Percentiles rank a stretch among this genome's conserved stretches.
Conservation (phyloP, 257 asterid species). For the Linaria vulgaris region DNA sequence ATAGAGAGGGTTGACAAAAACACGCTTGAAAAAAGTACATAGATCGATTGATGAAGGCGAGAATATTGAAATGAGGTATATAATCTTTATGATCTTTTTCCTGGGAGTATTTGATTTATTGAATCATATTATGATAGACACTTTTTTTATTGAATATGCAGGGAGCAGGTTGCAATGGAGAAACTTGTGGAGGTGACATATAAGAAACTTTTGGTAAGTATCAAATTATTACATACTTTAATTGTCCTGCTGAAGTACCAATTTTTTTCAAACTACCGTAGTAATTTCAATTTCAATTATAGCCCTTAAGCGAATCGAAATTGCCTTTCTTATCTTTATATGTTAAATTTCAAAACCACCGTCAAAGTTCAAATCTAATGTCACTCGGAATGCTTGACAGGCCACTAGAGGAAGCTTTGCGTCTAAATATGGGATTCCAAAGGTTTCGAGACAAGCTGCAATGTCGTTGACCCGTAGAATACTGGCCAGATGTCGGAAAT, state of each 20-base stretch:
- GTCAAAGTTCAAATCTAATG: conserved; percentile 12
- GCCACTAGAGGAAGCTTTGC: conserved; percentile 84
- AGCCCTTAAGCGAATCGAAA: no score
- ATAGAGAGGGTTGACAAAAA: conserved; percentile 65
- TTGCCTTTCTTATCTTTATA: conserved; percentile 4
- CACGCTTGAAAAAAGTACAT: conserved; percentile 50
- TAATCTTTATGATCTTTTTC: conserved; percentile 20
- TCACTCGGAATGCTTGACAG: conserved; percentile 51
- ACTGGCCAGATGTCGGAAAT: conserved; percentile 69
- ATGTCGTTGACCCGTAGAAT: conserved; percentile 76
- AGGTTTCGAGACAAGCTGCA: conserved; percentile 78
- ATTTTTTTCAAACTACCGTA: background rate
- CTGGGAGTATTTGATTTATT: conserved; percentile 14
- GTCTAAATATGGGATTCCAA: conserved; percentile 72
- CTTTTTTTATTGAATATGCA: conserved; percentile 35
- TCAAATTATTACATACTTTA: conserved; percentile 13
- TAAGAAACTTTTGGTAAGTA: conserved; percentile 84
- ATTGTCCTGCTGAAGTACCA: background rate
- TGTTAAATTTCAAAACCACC: conserved; percentile 18
- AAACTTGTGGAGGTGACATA: conserved; percentile 75
- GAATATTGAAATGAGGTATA: conserved; percentile 48
- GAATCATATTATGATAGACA: conserved; percentile 20
- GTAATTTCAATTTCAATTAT: no score
- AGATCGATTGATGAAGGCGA: conserved; percentile 61
- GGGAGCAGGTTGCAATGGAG: conserved; percentile 90